phyloP scores from a whole-genome alignment of 345 rosid species.

The Acer campestre region DNA sequence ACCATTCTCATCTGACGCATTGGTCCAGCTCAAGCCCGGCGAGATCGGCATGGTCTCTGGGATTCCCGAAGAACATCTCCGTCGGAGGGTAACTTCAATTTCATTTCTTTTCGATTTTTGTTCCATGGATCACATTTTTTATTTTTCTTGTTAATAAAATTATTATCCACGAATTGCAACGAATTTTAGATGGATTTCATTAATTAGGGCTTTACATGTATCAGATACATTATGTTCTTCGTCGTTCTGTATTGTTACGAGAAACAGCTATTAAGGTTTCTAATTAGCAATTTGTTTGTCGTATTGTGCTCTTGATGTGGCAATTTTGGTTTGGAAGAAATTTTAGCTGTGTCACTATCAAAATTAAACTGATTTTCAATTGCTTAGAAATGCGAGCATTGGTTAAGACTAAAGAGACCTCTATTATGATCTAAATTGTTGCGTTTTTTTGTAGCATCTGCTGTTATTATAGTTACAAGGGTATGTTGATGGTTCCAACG shows the following conservation, averaged over 20 bases:
- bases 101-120: background rate
- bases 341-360: background rate
- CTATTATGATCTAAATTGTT: background rate
- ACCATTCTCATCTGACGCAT: constrained; percentile 58
- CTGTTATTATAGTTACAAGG: background rate
- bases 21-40: constrained; percentile 75
- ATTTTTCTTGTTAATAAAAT: too few relatives aligned
- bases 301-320: too few relatives aligned
- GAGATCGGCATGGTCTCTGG: constrained; percentile 94
- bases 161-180: background rate
- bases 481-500: background rate
- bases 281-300: background rate
- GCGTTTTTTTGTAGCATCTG: background rate
- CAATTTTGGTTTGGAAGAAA: too few relatives aligned
- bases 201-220: background rate
- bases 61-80: constrained; percentile 85
- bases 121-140: background rate
- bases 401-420: background rate
- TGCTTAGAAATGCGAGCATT: background rate
- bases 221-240: too few relatives aligned
- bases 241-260: background rate
- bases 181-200: background rate
- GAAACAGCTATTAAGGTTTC: background rate
- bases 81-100: constrained; percentile 48
- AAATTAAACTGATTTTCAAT: background rate